Evolutionary conservation across 495 filamentous ascomycete genomes (phyloP), one percentile per base, ranked within the genome.

Genomic region (Neurospora intermedia): DNA sequence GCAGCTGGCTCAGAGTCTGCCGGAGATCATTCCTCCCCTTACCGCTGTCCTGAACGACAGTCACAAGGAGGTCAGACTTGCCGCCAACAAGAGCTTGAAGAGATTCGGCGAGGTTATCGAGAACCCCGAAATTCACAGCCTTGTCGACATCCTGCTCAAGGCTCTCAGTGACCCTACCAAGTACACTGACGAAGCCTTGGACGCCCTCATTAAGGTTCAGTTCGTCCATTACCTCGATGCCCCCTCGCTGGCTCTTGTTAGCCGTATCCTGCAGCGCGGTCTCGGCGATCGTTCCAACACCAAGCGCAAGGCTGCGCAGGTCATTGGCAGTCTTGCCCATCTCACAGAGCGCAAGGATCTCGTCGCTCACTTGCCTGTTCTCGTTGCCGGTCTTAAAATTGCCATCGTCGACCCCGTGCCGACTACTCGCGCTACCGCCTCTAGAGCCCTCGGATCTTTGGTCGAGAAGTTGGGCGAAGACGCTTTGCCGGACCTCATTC

Each of bases 391-490:
- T 31, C 83, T 99, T 72, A 93, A 96, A 78, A 75, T 92, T 69
- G 96, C 96, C 43, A 89, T 95, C 71, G 93, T 98, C 45, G 96
- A 99, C 78, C 96, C 96, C 20, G 96, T 99, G 10, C 96, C 96
- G 9, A 93, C 94, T 3, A 99, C 96, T n/a, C 89, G 96, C 74
- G 96, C 96, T 2, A 99, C 96, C 2, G 95, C 94, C 43, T 98
- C 96, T 31, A 97, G 97, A 79, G 96, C 96, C 42, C 87, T 99
- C 39, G 96, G 96, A 62, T 98, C 96, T 0, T 85, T 97, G 11
- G 91, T 98, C 69, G 96, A 99, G 84, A 98, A 98, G 83, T 89
- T 99, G 71, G 96, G 96, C 80, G 96, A 99, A 80, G 96, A 99
- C 81, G 92, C 96, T 70, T 85, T 99, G 69, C 96, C 96, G 39